These are phyloP conservation scores for Babesia divergens DNA, from an alignment of 169 alveolate species.

Conservation along the genomic window DNA sequence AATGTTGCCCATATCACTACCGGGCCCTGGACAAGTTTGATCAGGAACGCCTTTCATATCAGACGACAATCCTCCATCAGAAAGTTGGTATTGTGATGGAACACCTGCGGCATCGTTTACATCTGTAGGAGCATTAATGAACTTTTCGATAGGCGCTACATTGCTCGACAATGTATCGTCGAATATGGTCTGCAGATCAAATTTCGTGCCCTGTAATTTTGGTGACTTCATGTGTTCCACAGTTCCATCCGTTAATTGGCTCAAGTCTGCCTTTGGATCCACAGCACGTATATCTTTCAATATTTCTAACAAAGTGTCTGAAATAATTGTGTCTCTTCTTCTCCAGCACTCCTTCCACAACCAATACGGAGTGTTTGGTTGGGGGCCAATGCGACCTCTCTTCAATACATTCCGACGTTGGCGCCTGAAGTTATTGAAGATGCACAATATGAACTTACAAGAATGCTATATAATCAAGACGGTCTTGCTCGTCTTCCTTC, in stretches of 20 bases:
- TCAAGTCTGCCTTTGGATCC: conserved; percentile 43
- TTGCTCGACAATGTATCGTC: not conserved
- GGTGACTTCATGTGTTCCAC: conserved; percentile 38
- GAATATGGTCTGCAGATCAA: not conserved
- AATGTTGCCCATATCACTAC: too few relatives aligned
- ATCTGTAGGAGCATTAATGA: too few relatives aligned
- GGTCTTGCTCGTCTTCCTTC: not conserved
- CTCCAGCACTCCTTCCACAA: conserved; percentile 63
- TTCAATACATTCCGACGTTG: not conserved
- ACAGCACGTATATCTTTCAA: conserved; percentile 13
- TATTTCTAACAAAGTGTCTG: conserved; percentile 24
- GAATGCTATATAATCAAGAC: conserved; percentile 26
- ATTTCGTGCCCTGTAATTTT: conserved; percentile 2
- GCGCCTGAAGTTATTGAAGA: not conserved
- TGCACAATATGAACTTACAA: not conserved
- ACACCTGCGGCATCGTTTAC: too few relatives aligned
- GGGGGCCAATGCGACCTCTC: not conserved
- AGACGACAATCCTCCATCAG: too few relatives aligned
- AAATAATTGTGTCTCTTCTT: conserved; percentile 4
- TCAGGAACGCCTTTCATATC: too few relatives aligned
- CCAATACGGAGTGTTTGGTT: conserved; percentile 49
- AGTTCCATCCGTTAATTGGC: conserved; percentile 34
- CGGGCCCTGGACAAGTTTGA: too few relatives aligned
- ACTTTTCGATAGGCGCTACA: not conserved
- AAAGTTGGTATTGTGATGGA: too few relatives aligned